Percentiles rank a stretch among this genome's conserved stretches.
Evolutionary conservation across 768 basidiomycete species (phyloP).

Genomic region (Lactarius indigo): DNA sequence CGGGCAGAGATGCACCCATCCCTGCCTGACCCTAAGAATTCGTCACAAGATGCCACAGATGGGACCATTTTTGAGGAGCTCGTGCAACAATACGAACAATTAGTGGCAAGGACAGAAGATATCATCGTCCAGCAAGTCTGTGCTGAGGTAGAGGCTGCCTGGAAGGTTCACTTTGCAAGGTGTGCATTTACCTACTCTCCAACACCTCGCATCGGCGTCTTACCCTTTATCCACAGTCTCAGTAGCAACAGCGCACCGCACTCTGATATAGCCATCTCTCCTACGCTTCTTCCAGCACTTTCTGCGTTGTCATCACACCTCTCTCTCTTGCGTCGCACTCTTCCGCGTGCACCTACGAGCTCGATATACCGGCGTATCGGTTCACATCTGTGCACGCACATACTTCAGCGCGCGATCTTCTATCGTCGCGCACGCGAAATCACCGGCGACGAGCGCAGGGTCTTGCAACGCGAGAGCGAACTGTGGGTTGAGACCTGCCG

Average conservation of each 20-base stretch:
- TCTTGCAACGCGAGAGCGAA: conserved; percentile 66
- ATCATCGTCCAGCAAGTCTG: conserved; percentile 83
- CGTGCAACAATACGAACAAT: conserved; percentile 55
- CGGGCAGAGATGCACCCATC: conserved; percentile 47
- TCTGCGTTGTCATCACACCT: conserved; percentile 81
- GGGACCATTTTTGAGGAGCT: conserved; percentile 81
- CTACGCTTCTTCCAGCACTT: conserved; percentile 71
- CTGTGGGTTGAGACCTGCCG: conserved; percentile 82
- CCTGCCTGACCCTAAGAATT: conserved; percentile 44
- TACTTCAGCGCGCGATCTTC: conserved; percentile 78
- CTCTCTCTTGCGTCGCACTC: conserved; percentile 55
- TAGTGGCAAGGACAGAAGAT: conserved; percentile 74
- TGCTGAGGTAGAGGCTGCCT: conserved; percentile 71
- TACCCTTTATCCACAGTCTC: conserved; percentile 31
- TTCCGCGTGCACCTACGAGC: conserved; percentile 57
- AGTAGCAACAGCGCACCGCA: conserved; percentile 30
- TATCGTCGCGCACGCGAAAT: conserved; percentile 68
- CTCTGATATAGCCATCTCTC: conserved; percentile 52
- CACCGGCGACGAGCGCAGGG: conserved; percentile 53
- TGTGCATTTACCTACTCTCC: conserved; percentile 1
- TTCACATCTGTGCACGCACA: conserved; percentile 65
- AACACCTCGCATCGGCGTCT: not conserved
- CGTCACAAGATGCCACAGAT: conserved; percentile 39
- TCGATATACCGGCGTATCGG: conserved; percentile 73
- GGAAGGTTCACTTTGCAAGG: conserved; percentile 69